These are phyloP conservation scores for Auricularia cornea DNA, from an alignment of 768 basidiomycete genomes.

Conservation along the genomic window DNA sequence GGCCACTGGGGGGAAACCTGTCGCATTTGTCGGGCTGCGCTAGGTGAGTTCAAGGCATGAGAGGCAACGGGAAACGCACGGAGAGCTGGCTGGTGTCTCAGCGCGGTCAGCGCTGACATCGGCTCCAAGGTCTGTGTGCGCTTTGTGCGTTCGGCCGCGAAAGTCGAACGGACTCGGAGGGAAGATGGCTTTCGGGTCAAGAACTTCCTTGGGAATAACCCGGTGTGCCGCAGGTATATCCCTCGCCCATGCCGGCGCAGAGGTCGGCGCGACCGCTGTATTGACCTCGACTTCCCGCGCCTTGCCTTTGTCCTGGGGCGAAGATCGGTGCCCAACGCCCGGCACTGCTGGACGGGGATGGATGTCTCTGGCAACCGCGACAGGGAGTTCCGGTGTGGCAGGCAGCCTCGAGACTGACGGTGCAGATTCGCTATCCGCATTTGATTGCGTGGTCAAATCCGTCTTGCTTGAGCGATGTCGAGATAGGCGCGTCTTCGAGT, in stretches of 20 bases:
- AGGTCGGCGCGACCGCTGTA: too few relatives aligned
- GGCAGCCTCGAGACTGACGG: neutral
- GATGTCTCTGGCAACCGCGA: too few relatives aligned
- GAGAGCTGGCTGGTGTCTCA: slow-evolving; percentile 2
- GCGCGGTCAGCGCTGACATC: neutral
- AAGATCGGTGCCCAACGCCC: too few relatives aligned
- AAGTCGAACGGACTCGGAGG: slow-evolving; percentile 79
- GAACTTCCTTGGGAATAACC: slow-evolving; percentile 68
- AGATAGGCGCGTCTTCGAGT: slow-evolving; percentile 59
- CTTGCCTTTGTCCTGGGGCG: too few relatives aligned
- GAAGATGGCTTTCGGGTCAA: slow-evolving; percentile 73
- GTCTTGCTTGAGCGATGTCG: neutral
- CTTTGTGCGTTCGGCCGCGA: slow-evolving; percentile 12
- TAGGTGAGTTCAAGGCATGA: neutral
- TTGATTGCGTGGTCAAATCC: neutral
- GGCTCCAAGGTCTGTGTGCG: neutral
- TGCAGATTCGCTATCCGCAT: neutral
- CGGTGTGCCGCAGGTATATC: slow-evolving; percentile 64
- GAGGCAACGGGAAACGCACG: neutral
- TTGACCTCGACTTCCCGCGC: too few relatives aligned
- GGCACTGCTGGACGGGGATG: too few relatives aligned
- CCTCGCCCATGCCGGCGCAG: slow-evolving; percentile 14
- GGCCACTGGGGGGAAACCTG: neutral
- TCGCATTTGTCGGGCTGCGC: neutral
- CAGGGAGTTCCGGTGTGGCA: neutral